Evolutionary conservation across 78 protist species (phyloP).

Genomic region (Dictyostelium purpureum): DNA sequence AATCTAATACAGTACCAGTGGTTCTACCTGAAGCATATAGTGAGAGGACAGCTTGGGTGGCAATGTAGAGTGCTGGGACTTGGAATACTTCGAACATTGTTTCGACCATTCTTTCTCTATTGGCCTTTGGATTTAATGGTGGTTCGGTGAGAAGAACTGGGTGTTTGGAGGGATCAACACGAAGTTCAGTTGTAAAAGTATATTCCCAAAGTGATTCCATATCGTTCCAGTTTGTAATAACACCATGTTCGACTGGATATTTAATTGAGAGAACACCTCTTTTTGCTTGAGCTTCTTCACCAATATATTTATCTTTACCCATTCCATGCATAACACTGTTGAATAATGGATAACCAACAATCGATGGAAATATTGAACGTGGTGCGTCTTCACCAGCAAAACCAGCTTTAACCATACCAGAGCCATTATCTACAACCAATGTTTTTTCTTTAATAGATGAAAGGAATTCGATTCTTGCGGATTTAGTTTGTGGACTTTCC

Average conservation of each 20-base stretch:
- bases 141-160: conserved; percentile 98
- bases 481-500: neutral
- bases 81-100: conserved; percentile 98
- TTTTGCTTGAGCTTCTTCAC: conserved; percentile 94
- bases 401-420: conserved; percentile 98
- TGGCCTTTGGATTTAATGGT: conserved; percentile 98
- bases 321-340: conserved; percentile 71
- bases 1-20: conserved; percentile 97
- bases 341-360: conserved; percentile 87
- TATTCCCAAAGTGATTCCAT: conserved; percentile 97
- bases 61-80: conserved; percentile 95
- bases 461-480: conserved; percentile 16
- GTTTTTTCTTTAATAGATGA: conserved; percentile 54
- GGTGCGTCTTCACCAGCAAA: conserved; percentile 96
- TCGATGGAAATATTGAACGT: conserved; percentile 83
- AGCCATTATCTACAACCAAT: conserved; percentile 95
- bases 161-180: conserved; percentile 96
- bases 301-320: conserved; percentile 92
- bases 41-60: conserved; percentile 96
- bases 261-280: conserved; percentile 91
- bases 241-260: conserved; percentile 99
- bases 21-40: conserved; percentile 94
- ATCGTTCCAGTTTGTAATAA: conserved; percentile 93
- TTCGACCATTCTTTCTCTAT: conserved; percentile 96
- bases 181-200: conserved; percentile 96